Evolutionary conservation across 768 basidiomycete species (phyloP), one percentile per base, ranked within the genome.

Genomic region (Mycena filopes): DNA sequence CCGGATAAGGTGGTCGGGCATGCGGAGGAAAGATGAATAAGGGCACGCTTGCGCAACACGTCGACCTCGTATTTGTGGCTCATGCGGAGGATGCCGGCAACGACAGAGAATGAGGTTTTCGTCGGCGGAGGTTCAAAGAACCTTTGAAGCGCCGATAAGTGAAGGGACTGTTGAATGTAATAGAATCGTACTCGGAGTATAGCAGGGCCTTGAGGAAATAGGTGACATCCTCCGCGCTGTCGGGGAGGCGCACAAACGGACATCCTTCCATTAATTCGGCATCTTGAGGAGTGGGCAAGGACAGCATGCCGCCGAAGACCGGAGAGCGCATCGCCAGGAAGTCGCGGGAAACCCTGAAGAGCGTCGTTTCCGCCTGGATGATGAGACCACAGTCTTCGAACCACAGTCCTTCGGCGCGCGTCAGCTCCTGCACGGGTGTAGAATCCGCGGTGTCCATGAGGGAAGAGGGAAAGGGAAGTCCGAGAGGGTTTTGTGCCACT

Each of bases 1-100:
- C 31, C 42, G 18, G 0, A 9, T 13, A 61, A 41, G 6, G 42
- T 54, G 2, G 61, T 63, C 7, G 63, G 63, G 20, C 33, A 36
- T 4, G 26, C 2, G 4, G 26, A 4, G 2, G 46, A 40, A 11
- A 65, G 5, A 26, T 65, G 63, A 4, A 18, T 13, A 1, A 65
- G 15, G 12, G 63, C 63, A 15, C 55, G 55, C 46, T 50, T 49
- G n/a, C 46, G 46, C 21, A 65, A 29, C 2, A 23, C n/a, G 9
- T 46, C 56, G 33, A 59, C 55, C 23, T 65, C 40, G 50, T 65
- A 65, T 49, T 65, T 65, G 48, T 65, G 46, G 21, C 48, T 54
- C 47, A 65, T 48, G 9, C 63, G 54, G 13, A 65, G 48, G n/a
- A 65, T 40, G 15, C 43, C 62, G 26, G 46, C 11, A 5, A 63